A percentile compares a stretch with the other conserved stretches of the same genome.
These are phyloP conservation scores for Fusarium sp. DNA, from an alignment of 2,329 filamentous ascomycete species.

Conservation along the genomic window DNA sequence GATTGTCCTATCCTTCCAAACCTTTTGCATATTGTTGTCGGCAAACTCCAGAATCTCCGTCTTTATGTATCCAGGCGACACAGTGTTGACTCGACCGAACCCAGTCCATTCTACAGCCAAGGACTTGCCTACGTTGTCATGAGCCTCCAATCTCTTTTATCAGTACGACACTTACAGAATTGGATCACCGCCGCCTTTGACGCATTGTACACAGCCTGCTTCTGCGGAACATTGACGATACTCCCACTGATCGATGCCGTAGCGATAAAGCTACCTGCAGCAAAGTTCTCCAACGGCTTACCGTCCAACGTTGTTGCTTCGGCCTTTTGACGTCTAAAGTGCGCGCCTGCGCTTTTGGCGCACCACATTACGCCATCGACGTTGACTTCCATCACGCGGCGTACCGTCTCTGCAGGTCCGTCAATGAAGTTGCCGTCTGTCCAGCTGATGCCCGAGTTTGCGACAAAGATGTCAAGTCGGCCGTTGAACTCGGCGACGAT, in stretches of 20 bases:
- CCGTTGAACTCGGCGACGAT: constrained; percentile 77
- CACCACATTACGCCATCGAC: constrained; percentile 84
- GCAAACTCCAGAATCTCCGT: constrained; percentile 79
- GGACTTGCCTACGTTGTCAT: constrained; percentile 66
- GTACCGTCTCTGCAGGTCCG: constrained; percentile 72
- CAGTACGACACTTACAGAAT: constrained; percentile 58
- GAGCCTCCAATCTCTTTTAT: neutral
- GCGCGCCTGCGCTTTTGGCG: constrained; percentile 74
- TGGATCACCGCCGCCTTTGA: constrained; percentile 75
- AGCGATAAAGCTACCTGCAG: constrained; percentile 78
- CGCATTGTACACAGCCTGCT: constrained; percentile 80
- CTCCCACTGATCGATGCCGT: constrained; percentile 84
- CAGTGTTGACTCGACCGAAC: constrained; percentile 78
- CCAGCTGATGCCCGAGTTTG: constrained; percentile 83
- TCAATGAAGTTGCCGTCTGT: constrained; percentile 76
- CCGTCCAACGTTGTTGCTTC: constrained; percentile 74
- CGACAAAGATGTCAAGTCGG: constrained; percentile 81
- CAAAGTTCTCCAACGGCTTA: constrained; percentile 69
- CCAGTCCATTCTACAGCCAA: constrained; percentile 82
- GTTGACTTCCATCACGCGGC: constrained; percentile 76
- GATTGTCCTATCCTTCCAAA: constrained; percentile 83
- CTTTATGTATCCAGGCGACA: constrained; percentile 81
- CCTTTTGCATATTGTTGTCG: constrained; percentile 72
- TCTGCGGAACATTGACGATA: constrained; percentile 81
- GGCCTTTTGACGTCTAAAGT: constrained; percentile 78